Percentiles rank a stretch among this genome's conserved stretches.
Evolutionary conservation across 768 basidiomycete genomes (phyloP).

Genomic region (Boletus rubropictus): DNA sequence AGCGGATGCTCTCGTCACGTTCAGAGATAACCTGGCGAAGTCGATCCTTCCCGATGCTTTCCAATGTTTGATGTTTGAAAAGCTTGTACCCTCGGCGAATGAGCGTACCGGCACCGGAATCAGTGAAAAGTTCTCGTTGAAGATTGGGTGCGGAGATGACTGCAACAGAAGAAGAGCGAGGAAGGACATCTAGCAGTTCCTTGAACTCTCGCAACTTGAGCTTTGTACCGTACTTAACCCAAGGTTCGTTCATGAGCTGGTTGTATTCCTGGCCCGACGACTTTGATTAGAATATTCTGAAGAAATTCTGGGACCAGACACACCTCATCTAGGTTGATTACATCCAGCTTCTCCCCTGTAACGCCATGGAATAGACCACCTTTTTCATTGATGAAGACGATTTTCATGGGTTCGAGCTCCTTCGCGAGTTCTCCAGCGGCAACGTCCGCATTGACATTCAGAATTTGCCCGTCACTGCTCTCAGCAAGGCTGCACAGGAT

Average conservation of each 20-base stretch:
- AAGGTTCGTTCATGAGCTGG: conserved; percentile 92
- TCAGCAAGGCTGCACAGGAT: conserved; percentile 95
- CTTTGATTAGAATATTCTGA: not conserved
- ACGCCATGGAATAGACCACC: conserved; percentile 97
- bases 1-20: conserved; percentile 86
- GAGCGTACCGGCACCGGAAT: conserved; percentile 95
- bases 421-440: conserved; percentile 97
- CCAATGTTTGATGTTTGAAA: conserved; percentile 79
- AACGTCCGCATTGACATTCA: conserved; percentile 98
- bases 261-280: conserved; percentile 73
- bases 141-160: conserved; percentile 90
- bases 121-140: conserved; percentile 98
- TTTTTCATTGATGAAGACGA: conserved; percentile 97
- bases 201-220: conserved; percentile 99
- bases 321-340: conserved; percentile 97
- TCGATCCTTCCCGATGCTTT: conserved; percentile 84
- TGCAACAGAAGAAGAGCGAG: conserved; percentile 95
- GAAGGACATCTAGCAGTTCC: conserved; percentile 95
- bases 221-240: conserved; percentile 99
- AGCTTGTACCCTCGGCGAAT: conserved; percentile 98
- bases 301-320: not conserved
- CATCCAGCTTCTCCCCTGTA: conserved; percentile 90
- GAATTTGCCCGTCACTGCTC: conserved; percentile 92
- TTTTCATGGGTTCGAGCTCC: conserved; percentile 97
- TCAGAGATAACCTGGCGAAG: conserved; percentile 94